Percentiles rank a stretch among this genome's conserved stretches.
These are phyloP conservation scores for Persicaria maculosa DNA, from an alignment of 148 eudicot species.

Conservation along the genomic window DNA sequence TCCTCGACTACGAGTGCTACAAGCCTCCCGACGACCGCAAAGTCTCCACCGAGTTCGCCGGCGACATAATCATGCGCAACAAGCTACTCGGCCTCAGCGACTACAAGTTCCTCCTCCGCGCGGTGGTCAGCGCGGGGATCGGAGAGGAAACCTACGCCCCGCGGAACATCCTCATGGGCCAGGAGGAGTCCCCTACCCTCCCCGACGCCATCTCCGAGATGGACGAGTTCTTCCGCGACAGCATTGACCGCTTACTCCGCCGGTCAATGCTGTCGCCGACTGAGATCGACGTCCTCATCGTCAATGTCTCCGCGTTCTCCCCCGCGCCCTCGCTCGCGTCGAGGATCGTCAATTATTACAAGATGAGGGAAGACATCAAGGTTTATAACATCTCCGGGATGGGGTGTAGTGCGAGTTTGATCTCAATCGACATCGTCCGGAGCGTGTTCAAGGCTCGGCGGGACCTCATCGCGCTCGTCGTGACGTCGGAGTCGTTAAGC, in stretches of 20 bases:
- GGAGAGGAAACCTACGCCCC: constrained; percentile 80
- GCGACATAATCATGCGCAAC: constrained; percentile 49
- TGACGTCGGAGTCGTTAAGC: constrained; percentile 61
- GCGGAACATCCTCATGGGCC: constrained; percentile 42
- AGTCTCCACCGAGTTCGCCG: constrained; percentile 42
- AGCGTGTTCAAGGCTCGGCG: constrained; percentile 23
- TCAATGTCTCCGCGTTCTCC: constrained; percentile 64
- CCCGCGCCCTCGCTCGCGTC: constrained; percentile 48
- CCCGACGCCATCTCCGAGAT: constrained; percentile 41
- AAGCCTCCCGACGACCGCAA: constrained; percentile 49
- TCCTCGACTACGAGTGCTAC: constrained; percentile 53
- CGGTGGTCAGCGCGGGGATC: constrained; percentile 61
- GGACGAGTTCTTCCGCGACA: constrained; percentile 63
- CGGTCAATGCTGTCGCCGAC: constrained; percentile 33
- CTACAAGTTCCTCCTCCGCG: constrained; percentile 65
- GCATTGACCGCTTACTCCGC: constrained; percentile 33
- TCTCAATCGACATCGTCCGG: constrained; percentile 26
- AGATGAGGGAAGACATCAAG: constrained; percentile 63
- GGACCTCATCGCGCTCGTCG: constrained; percentile 49
- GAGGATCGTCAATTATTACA: constrained; percentile 55
- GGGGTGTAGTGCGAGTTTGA: constrained; percentile 87
- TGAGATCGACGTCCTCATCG: constrained; percentile 67
- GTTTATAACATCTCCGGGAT: constrained; percentile 62
- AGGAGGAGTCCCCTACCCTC: constrained; percentile 37
- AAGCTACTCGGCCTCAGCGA: constrained; percentile 52